Percentiles rank a stretch among this genome's conserved stretches.
Evolutionary conservation across 192 early-diverging fungal species (phyloP).

Genomic region (Backusella australiensis): DNA sequence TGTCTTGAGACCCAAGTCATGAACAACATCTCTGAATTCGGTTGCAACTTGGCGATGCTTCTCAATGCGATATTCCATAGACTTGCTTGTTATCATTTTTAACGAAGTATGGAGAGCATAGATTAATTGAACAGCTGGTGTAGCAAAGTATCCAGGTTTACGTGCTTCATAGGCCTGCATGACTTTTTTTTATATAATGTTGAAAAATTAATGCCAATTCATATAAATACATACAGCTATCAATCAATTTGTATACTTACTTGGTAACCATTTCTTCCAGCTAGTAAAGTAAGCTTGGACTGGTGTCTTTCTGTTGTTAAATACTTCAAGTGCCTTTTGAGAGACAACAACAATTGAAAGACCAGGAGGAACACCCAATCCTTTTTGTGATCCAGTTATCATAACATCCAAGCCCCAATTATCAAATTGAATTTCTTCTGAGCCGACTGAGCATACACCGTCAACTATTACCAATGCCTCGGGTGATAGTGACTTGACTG

Average conservation of each 20-base stretch:
- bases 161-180: conserved; percentile 95
- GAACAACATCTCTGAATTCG: conserved; percentile 71
- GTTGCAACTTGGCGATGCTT: conserved; percentile 74
- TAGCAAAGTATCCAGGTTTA: conserved; percentile 94
- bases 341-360: conserved; percentile 85
- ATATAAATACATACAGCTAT: background rate
- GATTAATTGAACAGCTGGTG: conserved; percentile 92
- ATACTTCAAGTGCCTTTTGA: conserved; percentile 69
- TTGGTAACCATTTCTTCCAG: conserved; percentile 94
- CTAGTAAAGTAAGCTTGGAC: conserved; percentile 89
- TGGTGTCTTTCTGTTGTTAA: conserved; percentile 67
- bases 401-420: conserved; percentile 91
- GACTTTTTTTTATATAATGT: conserved; percentile 42
- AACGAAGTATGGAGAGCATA: conserved; percentile 85
- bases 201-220: background rate
- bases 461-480: conserved; percentile 89
- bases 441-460: conserved; percentile 94
- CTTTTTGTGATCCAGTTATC: conserved; percentile 94
- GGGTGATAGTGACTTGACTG: conserved; percentile 77
- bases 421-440: conserved; percentile 90
- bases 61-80: conserved; percentile 77
- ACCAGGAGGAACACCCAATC: conserved; percentile 91
- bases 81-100: conserved; percentile 65
- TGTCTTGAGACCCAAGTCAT: conserved; percentile 72
- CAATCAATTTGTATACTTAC: conserved; percentile 25